Base-by-base conservation (phyloP, 768 basidiomycete species). In the Tricholoma flavovirens region DNA sequence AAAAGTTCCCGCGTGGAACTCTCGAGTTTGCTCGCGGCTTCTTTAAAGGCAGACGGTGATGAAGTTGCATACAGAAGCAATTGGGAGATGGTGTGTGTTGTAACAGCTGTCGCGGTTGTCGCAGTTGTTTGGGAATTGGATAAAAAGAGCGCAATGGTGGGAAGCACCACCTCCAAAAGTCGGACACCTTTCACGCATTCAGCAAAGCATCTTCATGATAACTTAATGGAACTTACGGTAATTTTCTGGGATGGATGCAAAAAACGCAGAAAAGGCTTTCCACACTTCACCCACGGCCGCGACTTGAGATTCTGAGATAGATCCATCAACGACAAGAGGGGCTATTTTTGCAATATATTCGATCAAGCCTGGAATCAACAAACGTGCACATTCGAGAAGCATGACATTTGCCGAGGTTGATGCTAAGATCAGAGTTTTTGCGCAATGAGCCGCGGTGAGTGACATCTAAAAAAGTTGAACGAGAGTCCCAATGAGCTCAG, bases 391-490 rank as follows among this genome's bases (percentile, higher is more conserved):
- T 56, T 87, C 83, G 14, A 84, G 82, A 19, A 98, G 79, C 10
- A 86, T 70, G 1, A 80, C 71, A 52, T 82, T 86, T 4, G 84
- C 86, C 2, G 84, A 73, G 2, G 79, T 73, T 0, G 92, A 87
- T 2, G 94, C 85, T 5, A 82, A 68, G 33, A 92, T 78, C 40
- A 98, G 73, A 0, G 94, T 95, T 66, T 89, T 90, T 1, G 89
- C 83, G 64, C 96, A 98, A 62, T 98, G 93, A 2, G 88, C 83
- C 1, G 94, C 93, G 2, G 90, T 90, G n/a, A 92, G 67, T 1
- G 88, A 84, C 38, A 85, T 75, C 91, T 97, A 56, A 14, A 46
- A 19, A 30, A 24, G 33, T 55, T 33, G 17, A n/a, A 26, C 26
- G 17, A 22, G n/a, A 48, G 17, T 3, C 8, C 17, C 5, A 17